Percentiles rank a stretch among this genome's conserved stretches.
These are phyloP conservation scores for Colletotrichum coccodes DNA, from an alignment of 2,329 filamentous ascomycete genomes.

Conservation along the genomic window DNA sequence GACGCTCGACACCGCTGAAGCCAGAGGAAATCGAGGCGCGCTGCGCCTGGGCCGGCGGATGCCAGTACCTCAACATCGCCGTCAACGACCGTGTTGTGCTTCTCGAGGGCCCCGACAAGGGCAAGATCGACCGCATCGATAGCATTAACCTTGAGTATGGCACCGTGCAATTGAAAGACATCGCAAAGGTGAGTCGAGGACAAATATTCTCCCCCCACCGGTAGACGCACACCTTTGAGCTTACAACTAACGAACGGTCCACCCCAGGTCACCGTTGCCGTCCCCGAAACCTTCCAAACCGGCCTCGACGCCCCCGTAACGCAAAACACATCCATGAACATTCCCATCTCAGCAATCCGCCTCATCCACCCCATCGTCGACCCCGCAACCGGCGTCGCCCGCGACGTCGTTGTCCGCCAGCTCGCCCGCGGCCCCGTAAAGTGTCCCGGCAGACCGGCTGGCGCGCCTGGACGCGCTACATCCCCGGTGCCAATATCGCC, in stretches of 20 bases:
- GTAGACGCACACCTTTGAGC: background rate
- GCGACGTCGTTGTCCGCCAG: conserved; percentile 83
- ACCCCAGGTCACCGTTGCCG: conserved; percentile 48
- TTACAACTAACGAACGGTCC: conserved; percentile 3
- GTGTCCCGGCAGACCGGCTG: conserved; percentile 55
- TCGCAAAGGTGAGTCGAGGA: conserved; percentile 68
- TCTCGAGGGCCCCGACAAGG: conserved; percentile 80
- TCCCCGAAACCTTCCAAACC: conserved; percentile 50
- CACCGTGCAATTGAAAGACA: conserved; percentile 68
- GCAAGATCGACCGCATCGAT: conserved; percentile 81
- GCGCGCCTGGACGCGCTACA: conserved; percentile 63
- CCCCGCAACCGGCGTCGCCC: conserved; percentile 68
- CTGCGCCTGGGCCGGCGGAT: conserved; percentile 65
- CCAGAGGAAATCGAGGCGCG: conserved; percentile 52
- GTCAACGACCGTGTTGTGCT: conserved; percentile 84
- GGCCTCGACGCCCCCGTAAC: conserved; percentile 48
- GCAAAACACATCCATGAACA: conserved; percentile 62
- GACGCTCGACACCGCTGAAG: conserved; percentile 45
- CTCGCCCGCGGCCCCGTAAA: conserved; percentile 64
- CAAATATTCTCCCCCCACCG: background rate
- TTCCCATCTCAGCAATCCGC: conserved; percentile 79
- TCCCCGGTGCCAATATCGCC: conserved; percentile 76
- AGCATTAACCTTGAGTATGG: conserved; percentile 64
- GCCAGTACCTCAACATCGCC: conserved; percentile 69
- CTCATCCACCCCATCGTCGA: conserved; percentile 83